These are phyloP conservation scores for Fonsecaea erecta DNA, from an alignment of 2,329 filamentous ascomycete species.

Conservation along the genomic window DNA sequence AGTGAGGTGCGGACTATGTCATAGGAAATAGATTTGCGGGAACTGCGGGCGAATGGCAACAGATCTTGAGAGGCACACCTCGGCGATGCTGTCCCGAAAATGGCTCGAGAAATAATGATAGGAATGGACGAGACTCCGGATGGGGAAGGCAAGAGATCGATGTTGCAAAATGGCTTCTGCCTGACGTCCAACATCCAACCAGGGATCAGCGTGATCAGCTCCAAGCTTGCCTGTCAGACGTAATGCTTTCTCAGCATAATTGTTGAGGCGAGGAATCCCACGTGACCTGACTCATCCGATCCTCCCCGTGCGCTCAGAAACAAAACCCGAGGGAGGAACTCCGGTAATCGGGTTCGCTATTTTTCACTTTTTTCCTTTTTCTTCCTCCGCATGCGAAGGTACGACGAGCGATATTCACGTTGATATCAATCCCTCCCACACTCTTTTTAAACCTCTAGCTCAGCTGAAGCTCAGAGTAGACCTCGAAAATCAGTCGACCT, in stretches of 20 bases:
- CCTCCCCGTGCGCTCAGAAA: constrained; percentile 6
- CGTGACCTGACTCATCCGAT: neutral
- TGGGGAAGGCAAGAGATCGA: neutral
- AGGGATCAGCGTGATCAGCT: neutral
- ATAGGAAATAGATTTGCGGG: constrained; percentile 18
- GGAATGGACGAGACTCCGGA: neutral
- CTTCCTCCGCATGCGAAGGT: neutral
- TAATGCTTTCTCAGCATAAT: neutral
- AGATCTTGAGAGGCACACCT: neutral
- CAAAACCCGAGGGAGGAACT: constrained; percentile 1
- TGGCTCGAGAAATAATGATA: constrained; percentile 2
- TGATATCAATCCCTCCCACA: constrained; percentile 4
- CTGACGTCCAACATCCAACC: neutral
- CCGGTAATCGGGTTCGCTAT: constrained; percentile 1
- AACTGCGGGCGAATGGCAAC: constrained; percentile 22
- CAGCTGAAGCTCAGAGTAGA: neutral
- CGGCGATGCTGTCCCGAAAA: constrained; percentile 13
- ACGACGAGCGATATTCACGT: constrained; percentile 6
- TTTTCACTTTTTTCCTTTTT: constrained; percentile 8
- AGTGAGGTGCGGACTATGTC: constrained; percentile 22
- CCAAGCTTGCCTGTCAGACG: neutral
- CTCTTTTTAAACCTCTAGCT: constrained; percentile 4
- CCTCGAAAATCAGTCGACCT: neutral
- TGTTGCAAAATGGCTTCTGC: neutral
- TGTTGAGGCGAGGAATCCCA: neutral